A percentile compares a stretch with the other conserved stretches of the same genome.
Evolutionary conservation across 257 asterid species (phyloP).

Genomic region (Solanum infundibuliforme): DNA sequence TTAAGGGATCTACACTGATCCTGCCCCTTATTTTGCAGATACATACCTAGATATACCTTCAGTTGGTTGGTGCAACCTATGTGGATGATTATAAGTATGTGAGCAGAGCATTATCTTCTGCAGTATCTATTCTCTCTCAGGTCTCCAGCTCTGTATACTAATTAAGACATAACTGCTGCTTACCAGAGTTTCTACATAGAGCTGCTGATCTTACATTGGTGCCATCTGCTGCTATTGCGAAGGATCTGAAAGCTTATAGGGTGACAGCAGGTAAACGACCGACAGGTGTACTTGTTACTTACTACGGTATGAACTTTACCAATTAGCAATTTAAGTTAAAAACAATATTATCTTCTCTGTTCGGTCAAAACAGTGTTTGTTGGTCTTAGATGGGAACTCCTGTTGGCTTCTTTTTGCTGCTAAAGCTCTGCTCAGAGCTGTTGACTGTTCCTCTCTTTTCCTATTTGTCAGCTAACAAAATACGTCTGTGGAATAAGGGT

Average conservation of each 20-base stretch:
- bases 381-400: neutral
- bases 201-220: conserved; percentile 95
- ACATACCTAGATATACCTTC: conserved; percentile 89
- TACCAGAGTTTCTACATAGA: conserved; percentile 82
- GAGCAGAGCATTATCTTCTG: neutral
- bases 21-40: conserved; percentile 38
- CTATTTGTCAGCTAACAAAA: conserved; percentile 43
- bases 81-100: conserved; percentile 87
- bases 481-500: conserved; percentile 96
- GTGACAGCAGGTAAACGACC: conserved; percentile 66
- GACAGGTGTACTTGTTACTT: neutral
- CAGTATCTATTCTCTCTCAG: neutral
- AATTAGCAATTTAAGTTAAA: neutral
- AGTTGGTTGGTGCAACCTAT: conserved; percentile 96
- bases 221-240: conserved; percentile 89
- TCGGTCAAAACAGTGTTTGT: neutral
- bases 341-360: neutral
- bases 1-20: conserved; percentile 13
- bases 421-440: neutral
- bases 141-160: conserved; percentile 1
- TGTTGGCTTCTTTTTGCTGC: neutral
- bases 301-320: neutral
- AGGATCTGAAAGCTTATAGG: conserved; percentile 73
- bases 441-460: neutral
- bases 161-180: conserved; percentile 1